A percentile compares a stretch with the other conserved stretches of the same genome.
Evolutionary conservation across 768 basidiomycete genomes (phyloP).

Genomic region (Phanerochaete sordida): DNA sequence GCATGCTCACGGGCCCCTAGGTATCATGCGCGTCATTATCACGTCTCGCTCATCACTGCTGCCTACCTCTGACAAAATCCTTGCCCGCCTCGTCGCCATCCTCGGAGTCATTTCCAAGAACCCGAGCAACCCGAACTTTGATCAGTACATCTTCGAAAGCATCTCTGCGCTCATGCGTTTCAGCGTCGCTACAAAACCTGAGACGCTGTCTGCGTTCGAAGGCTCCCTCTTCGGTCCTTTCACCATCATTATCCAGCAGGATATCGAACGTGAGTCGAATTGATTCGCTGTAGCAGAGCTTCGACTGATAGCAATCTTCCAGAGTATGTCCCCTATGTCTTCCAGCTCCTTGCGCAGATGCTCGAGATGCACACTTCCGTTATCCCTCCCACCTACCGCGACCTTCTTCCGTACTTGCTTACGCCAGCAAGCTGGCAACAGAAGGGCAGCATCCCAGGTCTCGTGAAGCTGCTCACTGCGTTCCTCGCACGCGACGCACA

Average conservation of each 20-base stretch:
- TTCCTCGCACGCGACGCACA: slow-evolving; percentile 70
- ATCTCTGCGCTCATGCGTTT: slow-evolving; percentile 88
- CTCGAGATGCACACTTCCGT: slow-evolving; percentile 70
- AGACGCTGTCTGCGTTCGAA: slow-evolving; percentile 75
- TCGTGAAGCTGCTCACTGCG: slow-evolving; percentile 84
- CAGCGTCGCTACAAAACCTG: slow-evolving; percentile 45
- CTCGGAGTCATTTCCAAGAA: slow-evolving; percentile 89
- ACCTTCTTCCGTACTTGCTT: slow-evolving; percentile 77
- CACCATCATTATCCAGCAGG: slow-evolving; percentile 83
- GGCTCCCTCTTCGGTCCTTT: slow-evolving; percentile 80
- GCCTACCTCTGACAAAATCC: slow-evolving; percentile 58
- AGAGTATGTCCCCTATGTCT: slow-evolving; percentile 98
- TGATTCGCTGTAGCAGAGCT: not conserved
- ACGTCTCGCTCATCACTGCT: slow-evolving; percentile 80
- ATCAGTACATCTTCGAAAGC: slow-evolving; percentile 96
- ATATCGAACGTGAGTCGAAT: slow-evolving; percentile 76
- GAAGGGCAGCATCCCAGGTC: slow-evolving; percentile 90
- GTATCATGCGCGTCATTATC: slow-evolving; percentile 89
- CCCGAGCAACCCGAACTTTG: slow-evolving; percentile 96
- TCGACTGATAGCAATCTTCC: slow-evolving; percentile 5
- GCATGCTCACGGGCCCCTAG: slow-evolving; percentile 36
- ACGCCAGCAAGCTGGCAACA: slow-evolving; percentile 88
- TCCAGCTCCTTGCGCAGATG: slow-evolving; percentile 96
- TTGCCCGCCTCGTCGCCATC: slow-evolving; percentile 76
- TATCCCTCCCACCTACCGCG: slow-evolving; percentile 75